Conservation (phyloP, 129 eudicot genomes). For the Apium graveolens region DNA sequence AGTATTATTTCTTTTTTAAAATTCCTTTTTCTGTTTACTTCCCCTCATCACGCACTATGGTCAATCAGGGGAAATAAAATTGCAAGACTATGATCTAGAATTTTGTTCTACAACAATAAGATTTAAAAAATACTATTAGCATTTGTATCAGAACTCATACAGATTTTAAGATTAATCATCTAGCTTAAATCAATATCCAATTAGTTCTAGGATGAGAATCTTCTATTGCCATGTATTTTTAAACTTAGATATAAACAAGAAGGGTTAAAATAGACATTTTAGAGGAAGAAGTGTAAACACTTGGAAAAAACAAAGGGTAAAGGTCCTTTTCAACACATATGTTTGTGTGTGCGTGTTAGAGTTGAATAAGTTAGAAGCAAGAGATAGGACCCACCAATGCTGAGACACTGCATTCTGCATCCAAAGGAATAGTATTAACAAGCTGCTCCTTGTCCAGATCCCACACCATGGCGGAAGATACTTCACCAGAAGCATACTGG, state of each 20-base stretch:
- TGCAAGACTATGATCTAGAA: not conserved
- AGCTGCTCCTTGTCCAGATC: slow-evolving; percentile 96
- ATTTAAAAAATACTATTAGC: not conserved
- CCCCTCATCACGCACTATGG: no score
- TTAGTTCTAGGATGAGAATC: not conserved
- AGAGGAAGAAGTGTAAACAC: not conserved
- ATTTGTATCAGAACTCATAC: not conserved
- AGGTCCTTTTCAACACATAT: not conserved
- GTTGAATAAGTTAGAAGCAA: not conserved
- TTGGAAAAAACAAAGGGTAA: not conserved
- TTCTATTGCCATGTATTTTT: not conserved
- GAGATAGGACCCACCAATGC: slow-evolving; percentile 52
- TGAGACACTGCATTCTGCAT: slow-evolving; percentile 75
- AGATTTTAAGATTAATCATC: not conserved
- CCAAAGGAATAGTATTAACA: slow-evolving; percentile 53
- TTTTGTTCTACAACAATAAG: not conserved
- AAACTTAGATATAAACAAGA: no score
- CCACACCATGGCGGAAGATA: slow-evolving; percentile 87
- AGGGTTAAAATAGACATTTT: not conserved
- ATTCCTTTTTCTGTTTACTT: not conserved
- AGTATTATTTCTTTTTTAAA: not conserved
- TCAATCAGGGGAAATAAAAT: not conserved
- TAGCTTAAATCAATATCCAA: not conserved
- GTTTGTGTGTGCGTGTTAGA: not conserved
- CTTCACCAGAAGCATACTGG: slow-evolving; percentile 83